A percentile compares a stretch with the other conserved stretches of the same genome.
Evolutionary conservation across 805 yeast species (phyloP).

Genomic region (Suhomyces tanzawaensis): DNA sequence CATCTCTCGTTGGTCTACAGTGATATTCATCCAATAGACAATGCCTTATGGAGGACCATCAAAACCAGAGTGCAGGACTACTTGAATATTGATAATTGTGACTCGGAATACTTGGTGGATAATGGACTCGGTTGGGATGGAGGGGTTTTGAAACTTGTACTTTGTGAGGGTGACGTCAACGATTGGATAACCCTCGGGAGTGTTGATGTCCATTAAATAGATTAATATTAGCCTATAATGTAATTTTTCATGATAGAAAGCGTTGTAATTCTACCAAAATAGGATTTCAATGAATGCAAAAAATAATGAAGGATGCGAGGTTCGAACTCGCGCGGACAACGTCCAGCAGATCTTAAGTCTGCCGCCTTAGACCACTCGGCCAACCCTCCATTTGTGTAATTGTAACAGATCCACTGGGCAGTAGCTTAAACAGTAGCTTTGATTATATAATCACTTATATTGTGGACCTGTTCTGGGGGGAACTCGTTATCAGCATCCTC

Average conservation of each 20-base stretch:
- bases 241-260: too few relatives aligned
- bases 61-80: slow-evolving; percentile 65
- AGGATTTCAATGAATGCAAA: slow-evolving; percentile 14
- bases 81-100: slow-evolving; percentile 48
- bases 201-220: slow-evolving; percentile 36
- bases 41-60: slow-evolving; percentile 61
- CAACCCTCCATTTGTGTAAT: slow-evolving; percentile 45
- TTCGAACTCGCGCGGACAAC: slow-evolving; percentile 54
- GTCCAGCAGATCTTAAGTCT: slow-evolving; percentile 51
- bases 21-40: slow-evolving; percentile 60
- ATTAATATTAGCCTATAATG: neutral
- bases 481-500: too few relatives aligned
- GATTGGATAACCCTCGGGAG: slow-evolving; percentile 68
- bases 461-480: too few relatives aligned
- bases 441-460: too few relatives aligned
- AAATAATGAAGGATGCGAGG: slow-evolving; percentile 49
- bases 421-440: too few relatives aligned
- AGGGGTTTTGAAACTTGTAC: slow-evolving; percentile 64
- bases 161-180: slow-evolving; percentile 67
- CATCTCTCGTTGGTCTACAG: slow-evolving; percentile 74
- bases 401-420: too few relatives aligned
- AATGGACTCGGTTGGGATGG: slow-evolving; percentile 59
- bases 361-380: slow-evolving; percentile 55
- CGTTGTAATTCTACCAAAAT: too few relatives aligned
- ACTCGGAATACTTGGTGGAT: slow-evolving; percentile 31